A percentile compares a stretch with the other conserved stretches of the same genome.
Evolutionary conservation across 768 basidiomycete genomes (phyloP).

Genomic region (Tremella yokohamensis): DNA sequence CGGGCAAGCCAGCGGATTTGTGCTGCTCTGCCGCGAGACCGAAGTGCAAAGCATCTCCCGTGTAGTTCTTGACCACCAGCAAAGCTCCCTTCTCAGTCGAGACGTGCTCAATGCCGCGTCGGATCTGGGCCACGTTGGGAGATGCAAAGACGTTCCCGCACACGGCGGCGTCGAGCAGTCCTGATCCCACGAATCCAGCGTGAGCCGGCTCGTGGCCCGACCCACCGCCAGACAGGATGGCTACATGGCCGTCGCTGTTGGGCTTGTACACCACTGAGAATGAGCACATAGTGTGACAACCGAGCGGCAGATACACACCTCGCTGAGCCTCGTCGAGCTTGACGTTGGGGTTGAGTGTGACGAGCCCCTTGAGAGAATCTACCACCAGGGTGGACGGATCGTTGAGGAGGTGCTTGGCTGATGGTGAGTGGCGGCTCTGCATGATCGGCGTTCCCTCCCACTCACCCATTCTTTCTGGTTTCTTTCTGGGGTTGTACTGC

Average conservation of each 20-base stretch:
- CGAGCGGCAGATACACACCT: slow-evolving; percentile 61
- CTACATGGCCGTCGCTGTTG: slow-evolving; percentile 54
- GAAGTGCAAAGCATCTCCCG: slow-evolving; percentile 54
- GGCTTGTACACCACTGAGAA: slow-evolving; percentile 16
- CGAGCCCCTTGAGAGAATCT: slow-evolving; percentile 39
- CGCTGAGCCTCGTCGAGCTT: slow-evolving; percentile 67
- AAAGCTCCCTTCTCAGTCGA: slow-evolving; percentile 49
- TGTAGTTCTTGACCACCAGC: slow-evolving; percentile 49
- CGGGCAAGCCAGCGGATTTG: slow-evolving; percentile 34
- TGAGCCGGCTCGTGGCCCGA: slow-evolving; percentile 84
- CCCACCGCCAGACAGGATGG: slow-evolving; percentile 56
- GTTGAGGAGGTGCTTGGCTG: slow-evolving; percentile 44
- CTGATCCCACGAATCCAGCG: slow-evolving; percentile 80
- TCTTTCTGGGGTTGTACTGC: slow-evolving; percentile 8
- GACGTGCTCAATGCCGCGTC: slow-evolving; percentile 68
- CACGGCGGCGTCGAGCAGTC: slow-evolving; percentile 77
- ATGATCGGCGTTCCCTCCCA: no score
- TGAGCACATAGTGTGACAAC: neutral
- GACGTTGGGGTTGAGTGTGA: slow-evolving; percentile 63
- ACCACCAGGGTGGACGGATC: slow-evolving; percentile 45
- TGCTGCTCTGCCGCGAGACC: slow-evolving; percentile 52
- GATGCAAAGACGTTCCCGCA: slow-evolving; percentile 88
- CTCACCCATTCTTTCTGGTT: no score
- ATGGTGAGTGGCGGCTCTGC: slow-evolving; percentile 6
- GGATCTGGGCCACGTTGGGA: slow-evolving; percentile 79